phyloP scores from a whole-genome alignment of 352 stramenopile genomes.

The Globisporangium mamillatum region DNA sequence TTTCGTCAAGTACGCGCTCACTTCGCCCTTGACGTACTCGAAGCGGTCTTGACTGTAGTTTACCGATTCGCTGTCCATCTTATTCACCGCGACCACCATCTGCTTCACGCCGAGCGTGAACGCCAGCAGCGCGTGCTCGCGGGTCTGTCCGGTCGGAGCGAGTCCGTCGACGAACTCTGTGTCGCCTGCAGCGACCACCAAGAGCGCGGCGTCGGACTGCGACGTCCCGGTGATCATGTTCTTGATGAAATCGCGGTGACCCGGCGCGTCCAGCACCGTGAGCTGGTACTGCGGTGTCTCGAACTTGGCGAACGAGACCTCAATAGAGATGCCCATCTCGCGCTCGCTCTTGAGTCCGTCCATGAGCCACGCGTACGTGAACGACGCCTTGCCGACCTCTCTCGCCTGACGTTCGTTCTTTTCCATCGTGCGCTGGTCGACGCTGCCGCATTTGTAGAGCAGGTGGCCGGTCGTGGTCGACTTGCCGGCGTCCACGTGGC shows the following conservation, averaged over 20 bases:
- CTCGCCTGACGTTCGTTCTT: conserved; percentile 98
- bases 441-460: conserved; percentile 99
- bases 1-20: conserved; percentile 93
- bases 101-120: conserved; percentile 98
- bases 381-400: conserved; percentile 97
- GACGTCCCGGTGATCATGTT: conserved; percentile 99
- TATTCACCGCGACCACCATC: conserved; percentile 98
- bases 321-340: conserved; percentile 97
- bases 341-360: conserved; percentile 98
- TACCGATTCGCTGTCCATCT: conserved; percentile 97
- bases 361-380: conserved; percentile 99
- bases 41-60: conserved; percentile 94
- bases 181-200: conserved; percentile 92
- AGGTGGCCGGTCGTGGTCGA: conserved; percentile 98
- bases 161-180: conserved; percentile 96
- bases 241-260: conserved; percentile 99
- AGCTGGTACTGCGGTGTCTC: conserved; percentile 96
- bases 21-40: conserved; percentile 92
- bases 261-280: conserved; percentile 98
- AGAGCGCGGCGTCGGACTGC: conserved; percentile 96
- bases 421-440: conserved; percentile 99
- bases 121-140: conserved; percentile 94
- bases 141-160: conserved; percentile 93
- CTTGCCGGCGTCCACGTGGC: conserved; percentile 98
- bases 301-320: conserved; percentile 98